Conservation (phyloP, 75 land plant species). For the Cryptomeria japonica region DNA sequence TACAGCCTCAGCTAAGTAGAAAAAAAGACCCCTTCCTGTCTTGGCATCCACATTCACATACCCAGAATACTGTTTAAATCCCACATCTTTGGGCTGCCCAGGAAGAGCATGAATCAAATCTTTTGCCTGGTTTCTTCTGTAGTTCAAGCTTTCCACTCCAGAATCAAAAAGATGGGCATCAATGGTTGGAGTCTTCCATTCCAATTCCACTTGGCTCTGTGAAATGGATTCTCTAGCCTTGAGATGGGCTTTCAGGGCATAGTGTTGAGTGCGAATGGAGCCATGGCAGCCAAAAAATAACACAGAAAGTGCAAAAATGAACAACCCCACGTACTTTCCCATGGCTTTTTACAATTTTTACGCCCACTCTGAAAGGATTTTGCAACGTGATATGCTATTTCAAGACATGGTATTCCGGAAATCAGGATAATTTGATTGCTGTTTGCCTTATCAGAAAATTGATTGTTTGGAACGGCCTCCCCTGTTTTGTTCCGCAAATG, state of each 20-base stretch:
- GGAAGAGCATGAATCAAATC: conserved; percentile 16
- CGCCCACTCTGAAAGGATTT: background rate
- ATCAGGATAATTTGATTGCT: background rate
- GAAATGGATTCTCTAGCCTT: background rate
- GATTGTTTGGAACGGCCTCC: background rate
- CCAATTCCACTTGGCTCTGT: background rate
- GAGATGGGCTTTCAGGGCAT: background rate
- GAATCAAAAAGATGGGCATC: background rate
- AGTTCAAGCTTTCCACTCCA: background rate
- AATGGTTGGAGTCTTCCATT: background rate
- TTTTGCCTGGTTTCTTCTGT: background rate
- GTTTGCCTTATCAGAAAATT: background rate
- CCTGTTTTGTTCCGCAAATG: background rate
- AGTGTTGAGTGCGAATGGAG: background rate
- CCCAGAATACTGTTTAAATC: conserved; percentile 39
- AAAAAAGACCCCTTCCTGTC: conserved; percentile 25
- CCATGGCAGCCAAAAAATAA: background rate
- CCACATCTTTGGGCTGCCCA: conserved; percentile 27
- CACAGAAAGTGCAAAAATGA: background rate
- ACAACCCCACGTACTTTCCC: background rate
- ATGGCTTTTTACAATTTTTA: background rate
- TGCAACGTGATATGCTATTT: background rate
- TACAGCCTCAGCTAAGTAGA: conserved; percentile 60
- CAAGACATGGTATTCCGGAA: background rate
- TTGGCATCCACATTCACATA: conserved; percentile 34